A percentile compares a stretch with the other conserved stretches of the same genome.
Conservation (phyloP, 2,329 filamentous ascomycete species). For the Hirsutella rhossiliensis region DNA sequence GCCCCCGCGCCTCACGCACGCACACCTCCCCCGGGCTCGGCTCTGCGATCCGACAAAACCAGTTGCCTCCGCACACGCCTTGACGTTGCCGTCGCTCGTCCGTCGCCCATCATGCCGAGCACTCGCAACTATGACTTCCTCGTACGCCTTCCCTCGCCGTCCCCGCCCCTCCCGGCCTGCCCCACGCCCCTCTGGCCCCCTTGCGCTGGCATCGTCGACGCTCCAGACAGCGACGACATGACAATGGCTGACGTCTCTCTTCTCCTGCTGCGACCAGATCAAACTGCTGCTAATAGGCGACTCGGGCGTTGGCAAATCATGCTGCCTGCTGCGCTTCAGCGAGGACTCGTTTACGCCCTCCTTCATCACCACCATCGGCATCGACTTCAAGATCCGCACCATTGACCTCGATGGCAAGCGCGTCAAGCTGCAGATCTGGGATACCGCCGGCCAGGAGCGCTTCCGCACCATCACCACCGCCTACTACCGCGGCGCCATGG, state of each 20-base stretch:
- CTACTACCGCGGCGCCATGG: conserved; percentile 98
- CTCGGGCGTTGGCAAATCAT: conserved; percentile 93
- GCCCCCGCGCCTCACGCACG: too few relatives aligned
- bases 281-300: conserved; percentile 95
- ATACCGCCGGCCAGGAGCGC: conserved; percentile 94
- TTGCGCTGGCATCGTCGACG: background rate
- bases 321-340: conserved; percentile 91
- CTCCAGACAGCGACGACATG: background rate
- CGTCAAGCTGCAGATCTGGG: conserved; percentile 99
- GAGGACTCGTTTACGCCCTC: conserved; percentile 96
- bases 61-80: background rate
- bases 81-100: conserved; percentile 1
- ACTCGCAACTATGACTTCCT: conserved; percentile 99
- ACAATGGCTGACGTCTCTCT: conserved; percentile 3
- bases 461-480: conserved; percentile 98
- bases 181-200: conserved; percentile 1
- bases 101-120: conserved; percentile 62
- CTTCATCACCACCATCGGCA: conserved; percentile 98
- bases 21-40: background rate
- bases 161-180: background rate
- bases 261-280: conserved; percentile 46
- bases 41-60: background rate
- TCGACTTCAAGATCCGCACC: conserved; percentile 99
- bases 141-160: conserved; percentile 41
- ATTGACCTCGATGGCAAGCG: conserved; percentile 98